These are phyloP conservation scores for Eimeria maxima DNA, from an alignment of 169 alveolate genomes.

Conservation along the genomic window DNA sequence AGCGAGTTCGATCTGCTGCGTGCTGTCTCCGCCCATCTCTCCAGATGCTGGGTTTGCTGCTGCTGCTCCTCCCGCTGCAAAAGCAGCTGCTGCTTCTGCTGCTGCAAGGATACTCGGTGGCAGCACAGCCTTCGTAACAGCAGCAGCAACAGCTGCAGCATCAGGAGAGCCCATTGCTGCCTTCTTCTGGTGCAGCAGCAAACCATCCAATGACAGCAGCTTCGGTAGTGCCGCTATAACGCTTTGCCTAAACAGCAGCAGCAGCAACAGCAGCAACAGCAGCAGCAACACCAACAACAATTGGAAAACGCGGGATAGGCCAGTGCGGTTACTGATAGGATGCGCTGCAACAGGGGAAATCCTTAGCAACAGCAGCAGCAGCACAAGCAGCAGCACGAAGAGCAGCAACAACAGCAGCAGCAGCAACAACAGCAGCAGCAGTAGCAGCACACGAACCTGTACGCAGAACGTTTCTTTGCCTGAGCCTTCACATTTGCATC, in stretches of 20 bases:
- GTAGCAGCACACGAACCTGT: slow-evolving; percentile 16
- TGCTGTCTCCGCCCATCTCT: neutral
- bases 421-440: slow-evolving; percentile 29
- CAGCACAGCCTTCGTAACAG: slow-evolving; percentile 26
- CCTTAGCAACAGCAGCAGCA: slow-evolving; percentile 32
- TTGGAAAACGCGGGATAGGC: neutral
- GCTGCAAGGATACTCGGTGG: slow-evolving; percentile 26
- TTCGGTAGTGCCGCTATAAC: slow-evolving; percentile 8
- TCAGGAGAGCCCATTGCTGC: neutral
- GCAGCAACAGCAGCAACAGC: slow-evolving; percentile 25
- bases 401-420: neutral
- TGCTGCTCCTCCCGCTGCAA: neutral
- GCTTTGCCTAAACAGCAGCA: neutral
- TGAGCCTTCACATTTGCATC: neutral
- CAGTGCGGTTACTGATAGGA: neutral
- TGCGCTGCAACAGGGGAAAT: neutral
- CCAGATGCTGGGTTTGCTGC: neutral
- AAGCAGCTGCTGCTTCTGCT: slow-evolving; percentile 17
- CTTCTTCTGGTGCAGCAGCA: neutral
- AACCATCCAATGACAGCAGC: slow-evolving; percentile 32
- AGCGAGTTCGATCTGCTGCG: neutral
- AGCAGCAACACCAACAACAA: slow-evolving; percentile 4
- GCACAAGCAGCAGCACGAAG: neutral
- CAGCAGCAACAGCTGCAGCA: slow-evolving; percentile 58
- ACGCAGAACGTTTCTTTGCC: neutral